Evolutionary conservation across 495 filamentous ascomycete genomes (phyloP).

Genomic region (Aspergillus carlsbadensis): DNA sequence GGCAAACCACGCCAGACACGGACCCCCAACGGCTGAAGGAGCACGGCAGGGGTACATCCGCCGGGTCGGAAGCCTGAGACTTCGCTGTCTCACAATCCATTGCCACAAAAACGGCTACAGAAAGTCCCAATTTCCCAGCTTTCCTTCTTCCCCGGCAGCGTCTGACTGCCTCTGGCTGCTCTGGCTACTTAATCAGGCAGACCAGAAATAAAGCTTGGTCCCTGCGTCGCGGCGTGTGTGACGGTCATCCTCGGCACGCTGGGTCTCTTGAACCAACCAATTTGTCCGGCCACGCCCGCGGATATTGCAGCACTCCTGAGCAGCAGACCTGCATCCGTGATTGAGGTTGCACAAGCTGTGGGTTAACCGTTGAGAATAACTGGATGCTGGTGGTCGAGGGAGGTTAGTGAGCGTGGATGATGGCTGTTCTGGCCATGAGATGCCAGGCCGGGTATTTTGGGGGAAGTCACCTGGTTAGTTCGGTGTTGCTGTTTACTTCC

Average conservation of each 20-base stretch:
- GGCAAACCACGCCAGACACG: background rate
- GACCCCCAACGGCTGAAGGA: background rate
- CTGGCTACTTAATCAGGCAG: background rate
- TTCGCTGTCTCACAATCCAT: constrained; percentile 4
- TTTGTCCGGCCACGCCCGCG: too few relatives aligned
- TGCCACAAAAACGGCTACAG: background rate
- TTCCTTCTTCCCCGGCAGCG: background rate
- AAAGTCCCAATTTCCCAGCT: background rate
- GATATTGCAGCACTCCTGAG: too few relatives aligned
- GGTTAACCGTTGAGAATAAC: background rate
- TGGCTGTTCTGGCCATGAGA: background rate
- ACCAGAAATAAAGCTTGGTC: constrained; percentile 16
- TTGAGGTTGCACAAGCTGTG: background rate
- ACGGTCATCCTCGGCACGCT: constrained; percentile 13
- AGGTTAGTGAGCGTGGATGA: background rate
- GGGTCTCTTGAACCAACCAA: too few relatives aligned
- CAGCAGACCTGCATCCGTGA: background rate
- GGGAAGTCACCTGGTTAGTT: background rate
- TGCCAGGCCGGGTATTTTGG: too few relatives aligned
- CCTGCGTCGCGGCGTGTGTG: constrained; percentile 8
- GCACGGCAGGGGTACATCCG: constrained; percentile 10
- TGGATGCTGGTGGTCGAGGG: background rate
- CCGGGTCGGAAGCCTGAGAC: constrained; percentile 5
- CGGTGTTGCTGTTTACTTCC: background rate
- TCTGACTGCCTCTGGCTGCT: too few relatives aligned